A percentile compares a stretch with the other conserved stretches of the same genome.
phyloP scores from a whole-genome alignment of 108 stramenopile species.

The Pseudonitzschia multistriata region DNA sequence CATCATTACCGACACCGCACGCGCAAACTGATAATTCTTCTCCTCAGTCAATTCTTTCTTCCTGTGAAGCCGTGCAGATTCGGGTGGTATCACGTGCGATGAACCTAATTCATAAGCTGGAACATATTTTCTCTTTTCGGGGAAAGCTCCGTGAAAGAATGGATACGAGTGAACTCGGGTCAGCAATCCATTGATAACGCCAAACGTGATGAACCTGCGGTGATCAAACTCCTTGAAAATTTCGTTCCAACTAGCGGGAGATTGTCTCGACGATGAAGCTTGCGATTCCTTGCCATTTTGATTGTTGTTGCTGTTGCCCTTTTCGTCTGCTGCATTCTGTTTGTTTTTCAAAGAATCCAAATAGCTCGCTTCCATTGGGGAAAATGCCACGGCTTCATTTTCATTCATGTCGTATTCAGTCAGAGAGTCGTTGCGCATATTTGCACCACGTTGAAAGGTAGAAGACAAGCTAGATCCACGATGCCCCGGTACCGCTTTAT shows the following conservation, averaged over 20 bases:
- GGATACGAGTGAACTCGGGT: slow-evolving; percentile 82
- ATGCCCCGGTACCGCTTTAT: background rate
- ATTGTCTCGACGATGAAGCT: background rate
- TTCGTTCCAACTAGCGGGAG: slow-evolving; percentile 54
- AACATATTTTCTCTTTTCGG: slow-evolving; percentile 8
- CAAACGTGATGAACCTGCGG: slow-evolving; percentile 83
- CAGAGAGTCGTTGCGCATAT: slow-evolving; percentile 7
- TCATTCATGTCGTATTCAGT: slow-evolving; percentile 12
- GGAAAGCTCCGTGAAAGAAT: slow-evolving; percentile 38
- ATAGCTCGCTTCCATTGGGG: slow-evolving; percentile 22
- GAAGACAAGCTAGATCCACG: slow-evolving; percentile 1
- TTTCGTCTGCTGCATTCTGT: background rate
- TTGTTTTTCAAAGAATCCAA: slow-evolving; percentile 13
- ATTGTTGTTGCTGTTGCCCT: background rate
- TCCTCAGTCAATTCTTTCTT: slow-evolving; percentile 1
- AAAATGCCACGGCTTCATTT: slow-evolving; percentile 20
- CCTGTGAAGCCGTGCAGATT: background rate
- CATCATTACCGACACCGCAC: slow-evolving; percentile 53
- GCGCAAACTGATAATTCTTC: slow-evolving; percentile 29
- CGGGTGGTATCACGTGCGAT: background rate
- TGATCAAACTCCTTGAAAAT: slow-evolving; percentile 78
- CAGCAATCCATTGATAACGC: slow-evolving; percentile 77
- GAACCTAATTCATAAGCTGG: background rate
- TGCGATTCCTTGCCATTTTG: slow-evolving; percentile 8
- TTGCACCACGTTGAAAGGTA: background rate